Conservation (phyloP, 164 flowering plant species). For the Paratinospora sagittata region DNA sequence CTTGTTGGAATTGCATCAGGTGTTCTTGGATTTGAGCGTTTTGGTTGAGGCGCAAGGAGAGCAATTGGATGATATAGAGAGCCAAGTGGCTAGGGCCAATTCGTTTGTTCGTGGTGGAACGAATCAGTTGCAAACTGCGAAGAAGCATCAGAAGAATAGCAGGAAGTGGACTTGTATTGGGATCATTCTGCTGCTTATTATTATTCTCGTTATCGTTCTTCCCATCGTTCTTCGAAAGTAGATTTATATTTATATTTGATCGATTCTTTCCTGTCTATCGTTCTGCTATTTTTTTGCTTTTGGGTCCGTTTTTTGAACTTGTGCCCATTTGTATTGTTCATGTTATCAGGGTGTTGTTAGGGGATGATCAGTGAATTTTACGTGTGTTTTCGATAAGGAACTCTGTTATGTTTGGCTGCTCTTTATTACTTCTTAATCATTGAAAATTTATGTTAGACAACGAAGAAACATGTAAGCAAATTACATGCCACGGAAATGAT, state of each 20-base stretch:
- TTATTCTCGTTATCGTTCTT: slow-evolving; percentile 40
- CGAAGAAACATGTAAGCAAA: no score
- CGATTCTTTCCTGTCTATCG: no score
- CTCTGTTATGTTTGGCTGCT: no score
- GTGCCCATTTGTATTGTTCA: no score
- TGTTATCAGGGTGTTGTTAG: no score
- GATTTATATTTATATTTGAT: no score
- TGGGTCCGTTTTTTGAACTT: background rate
- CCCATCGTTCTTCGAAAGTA: slow-evolving; percentile 19
- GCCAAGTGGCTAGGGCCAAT: slow-evolving; percentile 43
- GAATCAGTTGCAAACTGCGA: slow-evolving; percentile 30
- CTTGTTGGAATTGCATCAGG: slow-evolving; percentile 53
- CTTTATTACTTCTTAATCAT: no score
- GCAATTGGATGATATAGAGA: slow-evolving; percentile 58
- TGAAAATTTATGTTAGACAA: no score
- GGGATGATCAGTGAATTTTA: no score
- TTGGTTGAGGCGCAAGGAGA: slow-evolving; percentile 52
- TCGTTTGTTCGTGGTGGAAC: slow-evolving; percentile 33
- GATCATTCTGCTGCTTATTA: slow-evolving; percentile 32
- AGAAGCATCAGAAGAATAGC: slow-evolving; percentile 33
- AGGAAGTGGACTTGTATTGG: slow-evolving; percentile 44
- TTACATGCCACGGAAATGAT: no score
- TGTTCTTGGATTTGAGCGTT: slow-evolving; percentile 62
- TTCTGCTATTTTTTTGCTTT: no score
- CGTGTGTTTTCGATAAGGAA: no score